phyloP scores from a whole-genome alignment of 83 land plant genomes.

The Picea abies region DNA sequence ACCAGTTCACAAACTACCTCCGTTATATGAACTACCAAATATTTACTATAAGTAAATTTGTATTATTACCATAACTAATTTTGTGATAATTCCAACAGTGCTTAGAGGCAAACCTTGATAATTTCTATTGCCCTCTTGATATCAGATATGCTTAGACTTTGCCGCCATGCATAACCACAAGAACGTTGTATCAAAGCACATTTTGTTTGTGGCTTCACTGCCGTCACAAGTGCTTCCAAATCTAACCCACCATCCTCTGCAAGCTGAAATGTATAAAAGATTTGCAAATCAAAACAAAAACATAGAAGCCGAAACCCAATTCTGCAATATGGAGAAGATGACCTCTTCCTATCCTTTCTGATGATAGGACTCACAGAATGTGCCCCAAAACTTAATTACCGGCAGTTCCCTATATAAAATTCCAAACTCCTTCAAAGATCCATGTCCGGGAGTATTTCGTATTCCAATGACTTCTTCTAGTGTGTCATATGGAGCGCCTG shows the following conservation, averaged over 20 bases:
- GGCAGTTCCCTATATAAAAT: slow-evolving; percentile 84
- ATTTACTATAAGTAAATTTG: no score
- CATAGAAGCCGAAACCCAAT: not conserved
- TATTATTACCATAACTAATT: no score
- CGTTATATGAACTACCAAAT: no score
- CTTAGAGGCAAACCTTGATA: slow-evolving; percentile 63
- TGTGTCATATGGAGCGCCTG: slow-evolving; percentile 96
- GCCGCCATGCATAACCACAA: slow-evolving; percentile 97
- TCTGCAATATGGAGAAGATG: not conserved
- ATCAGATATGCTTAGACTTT: slow-evolving; percentile 71
- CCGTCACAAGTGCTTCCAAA: slow-evolving; percentile 67
- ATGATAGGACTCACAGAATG: slow-evolving; percentile 4
- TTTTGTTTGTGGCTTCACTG: slow-evolving; percentile 80
- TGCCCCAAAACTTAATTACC: slow-evolving; percentile 36
- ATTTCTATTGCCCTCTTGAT: slow-evolving; percentile 67
- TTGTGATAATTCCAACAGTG: not conserved
- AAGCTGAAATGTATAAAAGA: slow-evolving; percentile 56
- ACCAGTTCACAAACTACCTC: no score
- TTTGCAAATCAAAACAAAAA: not conserved
- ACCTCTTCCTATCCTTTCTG: not conserved
- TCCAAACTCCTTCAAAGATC: slow-evolving; percentile 91
- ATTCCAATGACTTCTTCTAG: slow-evolving; percentile 96
- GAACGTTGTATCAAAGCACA: slow-evolving; percentile 96
- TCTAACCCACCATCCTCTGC: slow-evolving; percentile 79
- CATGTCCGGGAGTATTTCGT: slow-evolving; percentile 67